Percentiles rank a stretch among this genome's conserved stretches.
Conservation (phyloP, 2,329 filamentous ascomycete species). For the Aspergillus aculeatus region DNA sequence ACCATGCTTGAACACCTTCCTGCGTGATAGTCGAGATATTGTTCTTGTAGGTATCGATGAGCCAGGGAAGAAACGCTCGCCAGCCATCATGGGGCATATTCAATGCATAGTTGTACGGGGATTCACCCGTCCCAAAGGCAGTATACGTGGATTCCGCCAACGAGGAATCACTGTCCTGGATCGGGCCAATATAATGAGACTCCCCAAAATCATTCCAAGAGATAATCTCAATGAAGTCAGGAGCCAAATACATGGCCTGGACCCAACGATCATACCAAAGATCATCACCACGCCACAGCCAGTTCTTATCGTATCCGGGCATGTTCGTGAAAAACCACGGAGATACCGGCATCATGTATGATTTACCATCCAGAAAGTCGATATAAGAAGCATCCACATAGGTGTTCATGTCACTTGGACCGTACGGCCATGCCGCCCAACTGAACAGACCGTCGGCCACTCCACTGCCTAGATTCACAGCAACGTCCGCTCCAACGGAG, state of each 20-base stretch:
- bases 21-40: slow-evolving; percentile 17
- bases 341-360: slow-evolving; percentile 55
- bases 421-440: slow-evolving; percentile 47
- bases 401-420: slow-evolving; percentile 36
- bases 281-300: slow-evolving; percentile 60
- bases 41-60: slow-evolving; percentile 37
- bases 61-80: slow-evolving; percentile 33
- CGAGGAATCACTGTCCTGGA: not conserved
- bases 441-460: slow-evolving; percentile 41
- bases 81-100: slow-evolving; percentile 31
- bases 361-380: slow-evolving; percentile 32
- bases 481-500: slow-evolving; percentile 32
- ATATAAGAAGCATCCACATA: slow-evolving; percentile 42
- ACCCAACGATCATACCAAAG: slow-evolving; percentile 62
- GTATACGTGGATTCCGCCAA: slow-evolving; percentile 47
- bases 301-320: slow-evolving; percentile 58
- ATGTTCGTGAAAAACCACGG: slow-evolving; percentile 60
- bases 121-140: slow-evolving; percentile 24
- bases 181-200: slow-evolving; percentile 57
- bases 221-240: slow-evolving; percentile 55
- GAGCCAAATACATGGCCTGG: slow-evolving; percentile 50
- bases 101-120: slow-evolving; percentile 38
- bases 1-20: slow-evolving; percentile 28
- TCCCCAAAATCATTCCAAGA: slow-evolving; percentile 64
- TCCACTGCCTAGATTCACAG: slow-evolving; percentile 22